Conservation (phyloP, 768 basidiomycete species). For the Amanita fuliginea region DNA sequence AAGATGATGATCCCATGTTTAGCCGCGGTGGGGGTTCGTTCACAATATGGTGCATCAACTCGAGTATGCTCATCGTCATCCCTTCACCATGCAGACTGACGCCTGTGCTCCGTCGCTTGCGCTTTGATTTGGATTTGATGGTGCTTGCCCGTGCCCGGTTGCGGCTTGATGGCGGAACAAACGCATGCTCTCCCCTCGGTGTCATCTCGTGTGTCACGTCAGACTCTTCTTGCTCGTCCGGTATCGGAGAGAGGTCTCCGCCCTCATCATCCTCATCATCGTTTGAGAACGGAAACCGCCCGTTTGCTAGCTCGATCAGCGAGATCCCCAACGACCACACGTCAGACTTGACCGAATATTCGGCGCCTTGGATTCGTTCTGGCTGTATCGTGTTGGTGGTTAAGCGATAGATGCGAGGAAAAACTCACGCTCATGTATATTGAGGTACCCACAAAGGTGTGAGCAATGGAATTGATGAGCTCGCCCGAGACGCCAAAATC, state of each 20-base stretch:
- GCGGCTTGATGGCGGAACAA: slow-evolving; percentile 9
- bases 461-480: slow-evolving; percentile 96
- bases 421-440: slow-evolving; percentile 92
- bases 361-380: slow-evolving; percentile 96
- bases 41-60: slow-evolving; percentile 94
- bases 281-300: slow-evolving; percentile 90
- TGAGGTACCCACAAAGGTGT: slow-evolving; percentile 97
- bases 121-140: slow-evolving; percentile 35
- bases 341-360: slow-evolving; percentile 97
- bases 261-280: slow-evolving; percentile 56
- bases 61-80: slow-evolving; percentile 97
- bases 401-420: not conserved
- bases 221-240: not conserved
- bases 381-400: slow-evolving; percentile 43
- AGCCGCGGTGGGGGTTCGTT: slow-evolving; percentile 93
- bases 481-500: slow-evolving; percentile 99
- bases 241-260: not conserved
- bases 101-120: slow-evolving; percentile 68
- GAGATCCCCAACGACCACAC: slow-evolving; percentile 99
- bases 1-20: slow-evolving; percentile 46
- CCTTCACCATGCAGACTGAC: slow-evolving; percentile 89
- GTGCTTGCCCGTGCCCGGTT: not conserved
- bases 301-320: slow-evolving; percentile 91
- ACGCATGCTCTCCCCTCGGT: slow-evolving; percentile 27
- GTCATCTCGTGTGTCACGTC: slow-evolving; percentile 26